A percentile compares a stretch with the other conserved stretches of the same genome.
Conservation (phyloP, 2,329 filamentous ascomycete species). For the Neurospora sp. region DNA sequence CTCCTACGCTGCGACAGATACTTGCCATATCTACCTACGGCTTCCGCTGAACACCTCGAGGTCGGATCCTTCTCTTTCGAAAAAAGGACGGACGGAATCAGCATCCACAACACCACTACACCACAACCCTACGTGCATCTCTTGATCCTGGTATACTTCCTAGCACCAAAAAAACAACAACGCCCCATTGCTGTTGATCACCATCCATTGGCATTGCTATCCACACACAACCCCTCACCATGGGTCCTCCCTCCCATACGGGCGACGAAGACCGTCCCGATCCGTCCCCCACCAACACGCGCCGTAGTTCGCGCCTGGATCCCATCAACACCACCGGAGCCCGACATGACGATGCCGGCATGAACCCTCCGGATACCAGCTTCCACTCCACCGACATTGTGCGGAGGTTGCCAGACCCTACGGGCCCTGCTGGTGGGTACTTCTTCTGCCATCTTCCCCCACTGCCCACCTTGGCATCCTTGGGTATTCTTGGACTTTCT, state of each 20-base stretch:
- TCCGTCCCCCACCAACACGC: slow-evolving; percentile 42
- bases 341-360: slow-evolving; percentile 27
- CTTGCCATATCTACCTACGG: not conserved
- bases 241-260: slow-evolving; percentile 34
- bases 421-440: slow-evolving; percentile 33
- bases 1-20: not conserved
- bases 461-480: slow-evolving; percentile 2
- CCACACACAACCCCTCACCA: slow-evolving; percentile 18
- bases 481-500: not conserved
- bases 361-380: slow-evolving; percentile 36
- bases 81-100: not conserved
- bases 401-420: slow-evolving; percentile 46
- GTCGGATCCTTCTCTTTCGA: not conserved
- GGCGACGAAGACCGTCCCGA: slow-evolving; percentile 26
- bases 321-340: slow-evolving; percentile 17
- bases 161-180: not conserved
- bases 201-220: not conserved
- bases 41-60: not conserved
- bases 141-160: not conserved
- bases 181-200: not conserved
- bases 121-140: not conserved
- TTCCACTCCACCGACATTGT: slow-evolving; percentile 52
- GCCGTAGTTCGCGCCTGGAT: slow-evolving; percentile 30
- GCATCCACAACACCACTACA: not conserved
- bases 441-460: slow-evolving; percentile 6